Base-by-base conservation (phyloP, 495 filamentous ascomycete genomes). In the Annulohypoxylon bovei region DNA sequence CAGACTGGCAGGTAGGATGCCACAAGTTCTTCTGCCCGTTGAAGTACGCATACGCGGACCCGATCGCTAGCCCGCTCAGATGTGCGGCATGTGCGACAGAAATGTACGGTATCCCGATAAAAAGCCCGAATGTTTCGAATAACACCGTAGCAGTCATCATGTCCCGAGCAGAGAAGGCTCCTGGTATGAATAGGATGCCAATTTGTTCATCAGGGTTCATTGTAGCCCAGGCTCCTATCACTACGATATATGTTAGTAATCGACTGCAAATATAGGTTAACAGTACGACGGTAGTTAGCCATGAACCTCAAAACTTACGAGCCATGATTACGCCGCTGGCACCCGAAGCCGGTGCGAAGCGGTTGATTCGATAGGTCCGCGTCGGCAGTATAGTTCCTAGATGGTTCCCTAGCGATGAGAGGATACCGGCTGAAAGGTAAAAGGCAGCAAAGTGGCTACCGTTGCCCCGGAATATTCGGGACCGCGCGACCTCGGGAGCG, bases 401-500 rank as follows among this genome's bases (percentile, higher is more conserved):
- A 6, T 75, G 72, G n/a, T 69, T 25, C n/a, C 70, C 75, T 2
- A 78, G 61, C 1, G 62, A 44, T 40, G 73, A 68, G 18, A 78
- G 22, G 23, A 77, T 67, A 20, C 68, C 75, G 16, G 72, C 47
- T 0, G 76, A 77, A 40, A 76, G 57, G 61, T 69, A 78, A 65
- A 78, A 78, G 7, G 76, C 76, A 0, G 70, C 65, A 23, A 78
- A 68, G 62, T 78, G 76, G 27, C 62, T 47, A 14, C 67, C 67
- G 46, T 74, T 75, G 16, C 61, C 62, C 6, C 57, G 44, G 22
- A 78, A 74, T 14, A 62, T 27, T n/a, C 1, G 53, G 40, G 70
- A 65, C 16, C 7, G 14, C 18, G 72, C 52, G 27, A 75, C 66
- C 1, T 27, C 4, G n/a, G 70, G 65, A 6, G 58, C 57, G 44